A percentile compares a stretch with the other conserved stretches of the same genome.
Evolutionary conservation across 257 asterid species (phyloP).

Genomic region (Forsythia viridissima): DNA sequence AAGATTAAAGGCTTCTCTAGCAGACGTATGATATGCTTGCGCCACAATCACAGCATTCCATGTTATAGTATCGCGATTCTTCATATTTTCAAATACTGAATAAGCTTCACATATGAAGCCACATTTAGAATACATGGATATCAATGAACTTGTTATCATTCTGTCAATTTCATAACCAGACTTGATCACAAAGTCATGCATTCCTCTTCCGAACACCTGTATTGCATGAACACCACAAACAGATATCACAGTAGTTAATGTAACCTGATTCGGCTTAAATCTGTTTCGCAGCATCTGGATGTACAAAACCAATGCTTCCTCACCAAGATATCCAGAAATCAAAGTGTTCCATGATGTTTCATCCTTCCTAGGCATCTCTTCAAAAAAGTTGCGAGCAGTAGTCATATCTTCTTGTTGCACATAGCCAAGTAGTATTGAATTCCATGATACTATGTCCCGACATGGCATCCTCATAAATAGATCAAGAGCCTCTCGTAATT

Average conservation of each 20-base stretch:
- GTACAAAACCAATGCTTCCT: slow-evolving; percentile 48
- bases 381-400: slow-evolving; percentile 46
- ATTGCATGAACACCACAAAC: slow-evolving; percentile 46
- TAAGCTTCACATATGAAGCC: slow-evolving; percentile 57
- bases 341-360: slow-evolving; percentile 64
- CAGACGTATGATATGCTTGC: slow-evolving; percentile 51
- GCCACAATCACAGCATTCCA: slow-evolving; percentile 78
- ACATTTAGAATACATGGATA: slow-evolving; percentile 68
- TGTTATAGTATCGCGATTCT: slow-evolving; percentile 45
- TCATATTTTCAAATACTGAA: slow-evolving; percentile 34
- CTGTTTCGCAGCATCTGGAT: slow-evolving; percentile 43
- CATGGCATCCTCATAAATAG: slow-evolving; percentile 52
- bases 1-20: slow-evolving; percentile 40
- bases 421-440: slow-evolving; percentile 57
- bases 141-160: slow-evolving; percentile 46
- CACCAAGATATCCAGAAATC: slow-evolving; percentile 50
- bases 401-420: slow-evolving; percentile 46
- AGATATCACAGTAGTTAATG: slow-evolving; percentile 48
- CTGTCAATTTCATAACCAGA: slow-evolving; percentile 47
- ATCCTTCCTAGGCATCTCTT: slow-evolving; percentile 57
- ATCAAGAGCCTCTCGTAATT: slow-evolving; percentile 46
- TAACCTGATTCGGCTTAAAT: slow-evolving; percentile 50
- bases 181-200: slow-evolving; percentile 48
- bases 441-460: slow-evolving; percentile 64
- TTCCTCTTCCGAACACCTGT: slow-evolving; percentile 46